Base-by-base conservation (phyloP, 140 eudicot species). In the Senecio squalidus region DNA sequence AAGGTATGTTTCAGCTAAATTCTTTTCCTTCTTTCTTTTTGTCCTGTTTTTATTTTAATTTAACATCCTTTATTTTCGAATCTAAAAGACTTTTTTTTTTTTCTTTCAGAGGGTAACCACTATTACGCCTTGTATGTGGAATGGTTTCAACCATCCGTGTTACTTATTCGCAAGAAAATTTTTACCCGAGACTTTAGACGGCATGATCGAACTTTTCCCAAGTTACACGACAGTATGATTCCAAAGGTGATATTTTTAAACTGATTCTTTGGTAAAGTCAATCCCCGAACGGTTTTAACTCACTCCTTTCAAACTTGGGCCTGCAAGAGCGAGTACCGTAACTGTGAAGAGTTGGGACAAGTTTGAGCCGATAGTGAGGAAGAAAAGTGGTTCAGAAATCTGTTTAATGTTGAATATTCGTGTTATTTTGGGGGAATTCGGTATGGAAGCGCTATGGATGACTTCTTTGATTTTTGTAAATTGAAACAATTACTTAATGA, bases 91-190 rank as follows among this genome's bases (percentile, higher is more conserved):
- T 0, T 4, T 26, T 50, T 58, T 14, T 21, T n/a, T 64, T 13
- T 26, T 43, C 14, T 23, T 82, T 74, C 84, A 85, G 97, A 78
- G 75, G 64, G 68, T 63, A 66, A 64, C 77, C 24, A 70, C 70
- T 49, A 49, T 80, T 33, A 77, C 31, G 27, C 86, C 94, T 33
- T 89, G 97, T 79, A 34, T 85, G 71, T 89, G 97, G 97, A 89
- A 89, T 33, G 95, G 94, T 58, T 71, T 59, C 70, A 58, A 57
- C 65, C 58, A 95, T 17, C 95, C 97, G 3, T 89, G 97, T 74
- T 89, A 82, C 73, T 67, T 89, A 63, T 89, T 89, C 70, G 97
- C 84, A 8, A 74, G 97, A 74, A 89, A 89, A 68, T 89, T 89
- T 66, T 69, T 74, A 44, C 94, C 97, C 0, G 97, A 89, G 48